phyloP scores from a whole-genome alignment of 164 flowering plant species.

The Aristolochia fimbriata region DNA sequence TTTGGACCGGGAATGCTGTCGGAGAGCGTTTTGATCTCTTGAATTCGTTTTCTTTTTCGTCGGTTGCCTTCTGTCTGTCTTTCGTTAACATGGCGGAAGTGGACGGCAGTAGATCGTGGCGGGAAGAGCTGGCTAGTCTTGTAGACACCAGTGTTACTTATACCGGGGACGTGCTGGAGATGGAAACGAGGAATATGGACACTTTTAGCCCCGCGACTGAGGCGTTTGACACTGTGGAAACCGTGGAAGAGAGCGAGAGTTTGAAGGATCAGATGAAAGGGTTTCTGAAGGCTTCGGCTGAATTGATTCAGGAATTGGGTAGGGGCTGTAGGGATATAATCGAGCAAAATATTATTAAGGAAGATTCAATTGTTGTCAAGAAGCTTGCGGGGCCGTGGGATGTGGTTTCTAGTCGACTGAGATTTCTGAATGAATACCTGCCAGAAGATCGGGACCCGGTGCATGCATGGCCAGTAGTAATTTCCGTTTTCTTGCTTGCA shows the following conservation, averaged over 20 bases:
- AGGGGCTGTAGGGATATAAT: slow-evolving; percentile 66
- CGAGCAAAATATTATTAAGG: slow-evolving; percentile 50
- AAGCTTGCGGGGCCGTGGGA: slow-evolving; percentile 42
- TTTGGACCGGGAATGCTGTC: background rate
- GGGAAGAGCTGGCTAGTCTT: slow-evolving; percentile 54
- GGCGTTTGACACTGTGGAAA: slow-evolving; percentile 1
- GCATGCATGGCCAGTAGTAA: slow-evolving; percentile 65
- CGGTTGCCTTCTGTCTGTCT: too few species aligned
- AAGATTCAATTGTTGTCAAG: slow-evolving; percentile 57
- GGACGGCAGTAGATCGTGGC: slow-evolving; percentile 34
- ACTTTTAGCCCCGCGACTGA: background rate
- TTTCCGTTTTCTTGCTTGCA: slow-evolving; percentile 43
- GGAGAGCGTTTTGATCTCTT: background rate
- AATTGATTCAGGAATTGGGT: slow-evolving; percentile 63
- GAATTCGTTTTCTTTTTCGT: background rate
- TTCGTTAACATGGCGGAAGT: background rate
- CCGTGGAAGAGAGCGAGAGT: slow-evolving; percentile 31
- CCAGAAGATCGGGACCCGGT: slow-evolving; percentile 91
- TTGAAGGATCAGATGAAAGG: slow-evolving; percentile 63
- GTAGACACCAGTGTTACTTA: slow-evolving; percentile 41
- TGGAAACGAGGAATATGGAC: background rate
- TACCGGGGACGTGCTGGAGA: slow-evolving; percentile 17
- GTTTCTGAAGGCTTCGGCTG: slow-evolving; percentile 63
- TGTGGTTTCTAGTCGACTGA: slow-evolving; percentile 38
- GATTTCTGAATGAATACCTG: slow-evolving; percentile 62